Conservation (phyloP, 441 rosid genomes). For the Gossypium lobatum region DNA sequence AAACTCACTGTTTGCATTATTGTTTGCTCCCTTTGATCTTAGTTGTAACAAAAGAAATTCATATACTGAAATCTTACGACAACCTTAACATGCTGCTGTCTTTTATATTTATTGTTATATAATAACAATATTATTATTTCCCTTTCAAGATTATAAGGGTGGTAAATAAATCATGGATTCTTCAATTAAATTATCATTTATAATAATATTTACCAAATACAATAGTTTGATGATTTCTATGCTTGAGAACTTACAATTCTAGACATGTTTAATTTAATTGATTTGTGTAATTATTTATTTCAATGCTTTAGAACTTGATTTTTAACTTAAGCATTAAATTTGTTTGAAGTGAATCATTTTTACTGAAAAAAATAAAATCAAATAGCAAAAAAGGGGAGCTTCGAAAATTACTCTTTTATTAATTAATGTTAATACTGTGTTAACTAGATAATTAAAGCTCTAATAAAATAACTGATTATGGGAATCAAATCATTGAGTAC, state of each 20-base stretch:
- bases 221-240: no score
- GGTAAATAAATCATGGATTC: not conserved
- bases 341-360: not conserved
- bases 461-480: no score
- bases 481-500: not conserved
- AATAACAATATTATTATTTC: not conserved
- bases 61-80: not conserved
- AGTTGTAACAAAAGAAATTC: not conserved
- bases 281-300: no score
- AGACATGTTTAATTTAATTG: no score
- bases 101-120: no score
- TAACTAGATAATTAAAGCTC: no score
- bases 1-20: conserved; percentile 1
- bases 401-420: not conserved
- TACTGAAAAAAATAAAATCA: not conserved
- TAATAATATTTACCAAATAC: not conserved
- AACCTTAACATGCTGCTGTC: not conserved
- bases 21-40: not conserved
- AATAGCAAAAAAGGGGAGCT: not conserved
- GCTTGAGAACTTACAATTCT: no score
- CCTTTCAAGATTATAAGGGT: not conserved
- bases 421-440: not conserved
- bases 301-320: not conserved
- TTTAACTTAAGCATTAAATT: not conserved
- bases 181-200: not conserved